Conservation (phyloP, 306 rosid genomes). For the Cicer chorassanicum region DNA sequence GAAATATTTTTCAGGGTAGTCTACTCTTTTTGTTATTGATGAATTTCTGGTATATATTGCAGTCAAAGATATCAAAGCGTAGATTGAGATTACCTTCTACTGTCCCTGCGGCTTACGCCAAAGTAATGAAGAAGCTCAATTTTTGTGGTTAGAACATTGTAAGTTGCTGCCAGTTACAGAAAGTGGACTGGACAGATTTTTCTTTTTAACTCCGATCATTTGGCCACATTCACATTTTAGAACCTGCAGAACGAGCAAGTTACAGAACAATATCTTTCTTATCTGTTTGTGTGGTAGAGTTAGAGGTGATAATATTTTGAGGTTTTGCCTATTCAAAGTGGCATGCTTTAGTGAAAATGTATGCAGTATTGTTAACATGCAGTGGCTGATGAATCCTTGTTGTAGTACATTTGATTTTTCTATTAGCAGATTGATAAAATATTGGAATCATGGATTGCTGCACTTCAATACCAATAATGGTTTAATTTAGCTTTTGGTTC, state of each 20-base stretch:
- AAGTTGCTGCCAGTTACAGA: constrained; percentile 42
- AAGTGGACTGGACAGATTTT: constrained; percentile 36
- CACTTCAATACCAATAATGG: constrained; percentile 24
- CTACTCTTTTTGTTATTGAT: constrained; percentile 40
- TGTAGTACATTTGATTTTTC: constrained; percentile 33
- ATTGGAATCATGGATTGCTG: constrained; percentile 5
- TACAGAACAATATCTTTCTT: constrained; percentile 31
- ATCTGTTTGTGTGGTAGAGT: constrained; percentile 29
- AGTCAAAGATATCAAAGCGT: constrained; percentile 90
- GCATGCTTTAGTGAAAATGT: constrained; percentile 34
- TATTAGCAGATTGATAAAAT: constrained; percentile 25
- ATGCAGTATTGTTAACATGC: constrained; percentile 36
- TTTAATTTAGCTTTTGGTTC: background rate
- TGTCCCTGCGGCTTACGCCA: constrained; percentile 83
- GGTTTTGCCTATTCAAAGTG: constrained; percentile 41
- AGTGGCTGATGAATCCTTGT: constrained; percentile 33
- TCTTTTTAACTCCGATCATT: constrained; percentile 24
- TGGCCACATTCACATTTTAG: constrained; percentile 43
- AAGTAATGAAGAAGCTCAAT: constrained; percentile 89
- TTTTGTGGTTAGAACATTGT: constrained; percentile 60
- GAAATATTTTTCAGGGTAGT: constrained; percentile 26
- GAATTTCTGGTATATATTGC: constrained; percentile 51
- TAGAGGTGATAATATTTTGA: constrained; percentile 38
- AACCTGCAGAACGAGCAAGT: constrained; percentile 48
- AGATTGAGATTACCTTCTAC: constrained; percentile 74